Evolutionary conservation across 2,329 filamentous ascomycete genomes (phyloP), one percentile per base, ranked within the genome.

Genomic region (Fusarium annulatum): DNA sequence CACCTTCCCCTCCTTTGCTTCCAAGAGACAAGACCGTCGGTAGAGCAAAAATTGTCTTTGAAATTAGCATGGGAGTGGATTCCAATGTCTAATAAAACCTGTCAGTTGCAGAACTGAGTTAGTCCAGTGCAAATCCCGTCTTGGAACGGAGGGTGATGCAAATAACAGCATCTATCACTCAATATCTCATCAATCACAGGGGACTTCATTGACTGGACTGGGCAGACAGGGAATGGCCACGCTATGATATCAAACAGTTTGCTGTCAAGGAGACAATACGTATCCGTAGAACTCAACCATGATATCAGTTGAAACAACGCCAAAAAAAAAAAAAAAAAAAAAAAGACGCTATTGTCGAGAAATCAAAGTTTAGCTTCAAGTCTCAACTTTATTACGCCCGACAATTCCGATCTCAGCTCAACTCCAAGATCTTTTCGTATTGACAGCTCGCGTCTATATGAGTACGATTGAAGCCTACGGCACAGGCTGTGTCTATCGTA

Each of bases 401-500:
- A 49, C 39, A 28, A 55, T 61, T 39, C 51, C 67, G 45, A 74
- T 74, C 62, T 48, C 51, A 42, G 52, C 51, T 63, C 61, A 59
- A 28, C 48, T 43, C 36, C 19, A 34, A 67, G 56, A 55, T 62
- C 39, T 49, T 39, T 67, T 38, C 23, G 7, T 36, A 15, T 60
- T 26, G 46, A 23, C 8, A 33, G n/a, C 34, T 26, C 33, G n/a
- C 45, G 41, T 33, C 36, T 21, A 53, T 52, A 46, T 42, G 14
- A 48, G 45, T n/a, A 60, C 34, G 11, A 43, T 45, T 45, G 21
- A 52, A 18, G 39, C 23, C 33, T 26, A 41, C 38, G 26, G 30
- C 51, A 53, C 28, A 55, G n/a, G 46, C 41, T 38, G 26, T n/a
- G 38, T 41, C 58, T 56, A 49, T n/a, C 18, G 19, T 58, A 58